A percentile compares a stretch with the other conserved stretches of the same genome.
Conservation (phyloP, 2,329 filamentous ascomycete genomes). For the Penicillium sclerotiorum region DNA sequence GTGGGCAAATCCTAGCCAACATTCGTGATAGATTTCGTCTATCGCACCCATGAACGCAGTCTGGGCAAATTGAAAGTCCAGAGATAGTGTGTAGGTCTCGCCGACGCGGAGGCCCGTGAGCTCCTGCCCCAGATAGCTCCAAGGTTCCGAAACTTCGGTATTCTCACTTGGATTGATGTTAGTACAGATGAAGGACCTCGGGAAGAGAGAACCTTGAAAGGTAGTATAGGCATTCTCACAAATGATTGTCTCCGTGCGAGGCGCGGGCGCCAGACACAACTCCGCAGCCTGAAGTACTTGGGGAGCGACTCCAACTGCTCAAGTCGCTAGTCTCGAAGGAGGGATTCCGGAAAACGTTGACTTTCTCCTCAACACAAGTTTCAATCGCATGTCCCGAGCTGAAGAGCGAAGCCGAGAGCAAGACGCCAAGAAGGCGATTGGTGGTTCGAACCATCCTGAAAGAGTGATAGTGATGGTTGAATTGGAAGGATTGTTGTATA, state of each 20-base stretch:
- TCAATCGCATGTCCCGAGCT: slow-evolving; percentile 1
- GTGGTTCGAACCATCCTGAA: background rate
- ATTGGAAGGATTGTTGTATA: no score
- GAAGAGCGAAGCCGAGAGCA: slow-evolving; percentile 1
- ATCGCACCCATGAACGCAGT: background rate
- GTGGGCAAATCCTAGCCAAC: background rate
- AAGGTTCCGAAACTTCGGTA: background rate
- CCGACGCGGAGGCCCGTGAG: slow-evolving; percentile 1
- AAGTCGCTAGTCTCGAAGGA: slow-evolving; percentile 8
- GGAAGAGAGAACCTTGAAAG: background rate
- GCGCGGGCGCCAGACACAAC: slow-evolving; percentile 4
- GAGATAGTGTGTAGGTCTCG: slow-evolving; percentile 2
- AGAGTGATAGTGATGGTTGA: background rate
- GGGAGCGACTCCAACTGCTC: slow-evolving; percentile 2
- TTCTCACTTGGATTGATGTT: background rate
- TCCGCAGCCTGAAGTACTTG: background rate
- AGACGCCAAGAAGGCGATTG: background rate
- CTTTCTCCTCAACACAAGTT: background rate
- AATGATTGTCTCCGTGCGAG: slow-evolving; percentile 1
- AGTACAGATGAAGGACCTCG: background rate
- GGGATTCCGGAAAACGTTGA: slow-evolving; percentile 3
- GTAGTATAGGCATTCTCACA: background rate
- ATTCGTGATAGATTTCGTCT: background rate
- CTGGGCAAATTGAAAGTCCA: background rate
- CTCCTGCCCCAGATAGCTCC: background rate